These are phyloP conservation scores for Arctostaphylos glauca DNA, from an alignment of 148 eudicot species.

Conservation along the genomic window DNA sequence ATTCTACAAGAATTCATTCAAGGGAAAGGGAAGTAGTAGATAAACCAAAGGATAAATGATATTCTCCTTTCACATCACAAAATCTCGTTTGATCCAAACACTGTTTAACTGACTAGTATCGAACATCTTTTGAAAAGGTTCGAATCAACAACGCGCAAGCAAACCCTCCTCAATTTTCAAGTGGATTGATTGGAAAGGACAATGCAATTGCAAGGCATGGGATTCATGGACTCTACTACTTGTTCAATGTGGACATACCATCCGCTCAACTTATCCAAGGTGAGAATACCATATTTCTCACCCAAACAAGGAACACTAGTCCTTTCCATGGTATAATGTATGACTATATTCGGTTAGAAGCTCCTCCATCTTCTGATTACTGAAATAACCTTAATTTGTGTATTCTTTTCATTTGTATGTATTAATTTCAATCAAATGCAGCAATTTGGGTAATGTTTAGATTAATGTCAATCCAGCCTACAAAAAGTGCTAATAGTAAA, in stretches of 20 bases:
- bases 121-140: conserved; percentile 30
- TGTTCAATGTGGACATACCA: conserved; percentile 43
- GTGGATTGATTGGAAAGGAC: conserved; percentile 53
- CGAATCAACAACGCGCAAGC: conserved; percentile 47
- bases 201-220: conserved; percentile 67
- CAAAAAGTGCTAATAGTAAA: too few species aligned
- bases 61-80: neutral
- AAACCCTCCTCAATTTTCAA: conserved; percentile 52
- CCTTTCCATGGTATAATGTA: conserved; percentile 61
- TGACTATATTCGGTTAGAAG: conserved; percentile 66
- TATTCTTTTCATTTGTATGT: neutral
- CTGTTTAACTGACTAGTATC: neutral
- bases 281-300: conserved; percentile 46
- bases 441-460: too few species aligned
- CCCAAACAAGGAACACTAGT: conserved; percentile 53
- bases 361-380: conserved; percentile 31
- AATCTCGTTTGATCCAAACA: neutral
- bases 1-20: neutral
- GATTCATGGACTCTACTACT: conserved; percentile 56
- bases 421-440: too few species aligned
- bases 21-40: neutral
- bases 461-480: too few species aligned
- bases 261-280: conserved; percentile 39
- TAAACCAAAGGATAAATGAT: neutral
- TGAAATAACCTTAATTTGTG: neutral